Base-by-base conservation (phyloP, 2,329 filamentous ascomycete genomes). In the Neofusicoccum cordaticola region DNA sequence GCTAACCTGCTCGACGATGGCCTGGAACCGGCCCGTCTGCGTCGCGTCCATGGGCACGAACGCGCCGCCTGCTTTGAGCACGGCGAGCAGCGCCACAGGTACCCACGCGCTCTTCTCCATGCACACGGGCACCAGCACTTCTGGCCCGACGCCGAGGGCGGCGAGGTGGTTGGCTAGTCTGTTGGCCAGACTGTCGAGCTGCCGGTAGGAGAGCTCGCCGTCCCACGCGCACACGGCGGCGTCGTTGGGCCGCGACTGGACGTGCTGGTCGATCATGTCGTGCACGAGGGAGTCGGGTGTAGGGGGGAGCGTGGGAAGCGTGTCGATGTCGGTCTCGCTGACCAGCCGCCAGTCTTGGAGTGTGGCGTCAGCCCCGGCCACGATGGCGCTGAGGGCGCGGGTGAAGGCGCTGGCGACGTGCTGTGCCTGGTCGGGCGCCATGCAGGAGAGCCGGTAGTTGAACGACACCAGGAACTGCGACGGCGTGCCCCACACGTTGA, bases 261-360 rank as follows among this genome's bases (percentile, higher is more conserved):
- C 57, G 39, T 61, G 42, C 39, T 45, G 53, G 37, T 2, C 15
- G 53, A 58, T 34, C n/a, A 53, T 11, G 3, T 39, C 35, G 51
- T 39, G 15, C n/a, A 53, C n/a, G 51, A 53, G 51, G 8, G 51
- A n/a, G 47, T 81, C 11, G 7, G 51, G 17, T 7, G 15, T 6
- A 17, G 17, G 2, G 3, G 51, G 51, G 4, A 15, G n/a, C 3
- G 39, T 44, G n/a, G 22, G 34, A 31, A n/a, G 67, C 37, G 15
- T 39, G 45, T 6, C 48, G 6, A 48, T 2, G 44, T 68, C 67
- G 15, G 53, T 45, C 1, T 65, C 62, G 12, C 45, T 63, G 22
- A 66, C 34, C 13, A 68, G 11, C 86, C 86, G 0, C 73, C 74
- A 5, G 71, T 76, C 56, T 78, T 79, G 58, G 87, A 84, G 1